These are phyloP conservation scores for Colletotrichum tanaceti DNA, from an alignment of 2,329 filamentous ascomycete species.

Conservation along the genomic window DNA sequence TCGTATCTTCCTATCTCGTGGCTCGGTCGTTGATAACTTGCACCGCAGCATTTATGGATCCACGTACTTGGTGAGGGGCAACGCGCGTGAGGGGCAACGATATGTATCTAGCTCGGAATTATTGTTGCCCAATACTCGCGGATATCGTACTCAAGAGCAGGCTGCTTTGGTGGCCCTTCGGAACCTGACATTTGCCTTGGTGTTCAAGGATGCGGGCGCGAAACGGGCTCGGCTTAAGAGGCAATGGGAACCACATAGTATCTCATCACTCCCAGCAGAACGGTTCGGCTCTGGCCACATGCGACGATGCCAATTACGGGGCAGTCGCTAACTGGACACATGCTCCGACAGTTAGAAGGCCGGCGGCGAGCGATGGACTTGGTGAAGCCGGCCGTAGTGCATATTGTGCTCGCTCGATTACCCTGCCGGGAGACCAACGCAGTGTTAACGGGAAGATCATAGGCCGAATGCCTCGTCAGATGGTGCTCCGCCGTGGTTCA, in stretches of 20 bases:
- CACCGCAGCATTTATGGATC: background rate
- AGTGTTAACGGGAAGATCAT: conserved; percentile 38
- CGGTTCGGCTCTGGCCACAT: conserved; percentile 25
- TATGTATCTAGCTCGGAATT: background rate
- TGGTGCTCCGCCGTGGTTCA: conserved; percentile 34
- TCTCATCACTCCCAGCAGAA: conserved; percentile 9
- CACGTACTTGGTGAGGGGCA: background rate
- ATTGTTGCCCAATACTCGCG: conserved; percentile 2
- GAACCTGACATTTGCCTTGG: background rate
- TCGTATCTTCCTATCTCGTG: conserved; percentile 1
- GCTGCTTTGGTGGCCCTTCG: background rate
- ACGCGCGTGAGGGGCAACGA: background rate
- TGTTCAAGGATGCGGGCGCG: background rate
- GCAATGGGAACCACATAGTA: too few species aligned
- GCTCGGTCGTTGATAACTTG: background rate
- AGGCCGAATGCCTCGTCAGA: conserved; percentile 37
- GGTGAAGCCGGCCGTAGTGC: conserved; percentile 1
- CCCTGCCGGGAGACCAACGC: conserved; percentile 9
- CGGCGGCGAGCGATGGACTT: conserved; percentile 13
- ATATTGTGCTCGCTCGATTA: conserved; percentile 11
- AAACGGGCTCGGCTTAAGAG: background rate
- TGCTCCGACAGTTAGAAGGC: background rate
- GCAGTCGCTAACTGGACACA: conserved; percentile 5
- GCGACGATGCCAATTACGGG: conserved; percentile 24
- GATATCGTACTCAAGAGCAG: background rate